Base-by-base conservation (phyloP, 2,329 filamentous ascomycete species). In the Cadophora sp. region DNA sequence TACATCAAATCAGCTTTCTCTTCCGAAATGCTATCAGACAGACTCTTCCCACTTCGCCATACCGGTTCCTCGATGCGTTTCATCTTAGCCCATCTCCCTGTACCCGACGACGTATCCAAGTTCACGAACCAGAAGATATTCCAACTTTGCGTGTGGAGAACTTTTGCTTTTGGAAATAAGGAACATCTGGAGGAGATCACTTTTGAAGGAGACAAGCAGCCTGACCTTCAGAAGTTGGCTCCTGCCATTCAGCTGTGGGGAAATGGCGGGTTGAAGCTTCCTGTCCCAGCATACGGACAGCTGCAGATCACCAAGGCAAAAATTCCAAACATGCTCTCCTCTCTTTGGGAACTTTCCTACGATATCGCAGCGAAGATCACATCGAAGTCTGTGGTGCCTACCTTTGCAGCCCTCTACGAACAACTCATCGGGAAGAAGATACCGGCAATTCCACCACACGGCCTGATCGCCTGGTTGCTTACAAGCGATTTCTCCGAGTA, bases 401-500 rank as follows among this genome's bases (percentile, higher is more conserved):
- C 58, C 2, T 69, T 69, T 53, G 58, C 62, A 43, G 50, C 29
- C 1, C 19, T 68, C 5, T 50, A 68, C 40, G 31, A 64, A 7
- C 24, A 24, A 4, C 62, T 69, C 6, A 24, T 51, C 29, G 53
- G 53, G 19, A 53, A 63, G 31, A 31, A 62, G 5, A 64, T 69
- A 26, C 43, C 65, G 1, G 37, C 65, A 5, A n/a, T 68, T 6
- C 62, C 48, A 5, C 29, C 12, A 24, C 24, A 64, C 8, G 66
- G 66, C 16, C 37, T 70, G 2, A 24, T 70, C 11, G 31, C 60
- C 5, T 70, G 68, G 68, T 26, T 70, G 1, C 37, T 70, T 8
- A 40, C 56, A 14, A 64, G 66, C n/a, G 68, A 70, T 24, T 59
- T 68, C 43, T 37, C 40, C 22, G 68, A 68, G 16, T 70, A 64